These are phyloP conservation scores for Vigna reflexopilosa DNA, from an alignment of 306 rosid species.

Conservation along the genomic window DNA sequence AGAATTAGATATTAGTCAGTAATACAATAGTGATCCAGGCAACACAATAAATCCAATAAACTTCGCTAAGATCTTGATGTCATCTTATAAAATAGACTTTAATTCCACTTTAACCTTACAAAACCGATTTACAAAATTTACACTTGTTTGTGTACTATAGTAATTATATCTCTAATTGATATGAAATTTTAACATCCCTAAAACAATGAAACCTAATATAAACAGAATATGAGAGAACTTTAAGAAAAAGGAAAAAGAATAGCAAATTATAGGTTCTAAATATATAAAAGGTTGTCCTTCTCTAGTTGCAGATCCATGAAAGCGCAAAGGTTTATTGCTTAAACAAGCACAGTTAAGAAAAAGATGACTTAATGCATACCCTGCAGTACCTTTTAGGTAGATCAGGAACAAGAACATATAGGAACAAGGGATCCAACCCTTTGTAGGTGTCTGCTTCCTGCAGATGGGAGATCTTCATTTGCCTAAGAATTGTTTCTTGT, in stretches of 20 bases:
- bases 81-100: too few relatives aligned
- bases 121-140: too few relatives aligned
- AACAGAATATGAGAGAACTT: constrained; percentile 2
- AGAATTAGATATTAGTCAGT: too few relatives aligned
- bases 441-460: constrained; percentile 44
- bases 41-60: too few relatives aligned
- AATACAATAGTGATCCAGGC: too few relatives aligned
- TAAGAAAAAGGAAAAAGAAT: not conserved
- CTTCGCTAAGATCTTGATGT: too few relatives aligned
- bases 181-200: not conserved
- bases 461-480: constrained; percentile 56
- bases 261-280: constrained; percentile 15
- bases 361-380: not conserved
- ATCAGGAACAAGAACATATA: constrained; percentile 80
- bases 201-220: constrained; percentile 22
- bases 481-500: constrained; percentile 58
- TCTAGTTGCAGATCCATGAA: constrained; percentile 31
- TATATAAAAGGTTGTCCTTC: not conserved
- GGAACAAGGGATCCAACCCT: constrained; percentile 64
- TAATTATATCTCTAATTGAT: too few relatives aligned
- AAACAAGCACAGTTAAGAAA: constrained; percentile 32
- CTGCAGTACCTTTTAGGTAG: constrained; percentile 79
- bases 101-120: too few relatives aligned
- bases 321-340: not conserved
- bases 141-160: too few relatives aligned